These are phyloP conservation scores for Eugenia klotzschiana DNA, from an alignment of 441 rosid genomes.

Conservation along the genomic window DNA sequence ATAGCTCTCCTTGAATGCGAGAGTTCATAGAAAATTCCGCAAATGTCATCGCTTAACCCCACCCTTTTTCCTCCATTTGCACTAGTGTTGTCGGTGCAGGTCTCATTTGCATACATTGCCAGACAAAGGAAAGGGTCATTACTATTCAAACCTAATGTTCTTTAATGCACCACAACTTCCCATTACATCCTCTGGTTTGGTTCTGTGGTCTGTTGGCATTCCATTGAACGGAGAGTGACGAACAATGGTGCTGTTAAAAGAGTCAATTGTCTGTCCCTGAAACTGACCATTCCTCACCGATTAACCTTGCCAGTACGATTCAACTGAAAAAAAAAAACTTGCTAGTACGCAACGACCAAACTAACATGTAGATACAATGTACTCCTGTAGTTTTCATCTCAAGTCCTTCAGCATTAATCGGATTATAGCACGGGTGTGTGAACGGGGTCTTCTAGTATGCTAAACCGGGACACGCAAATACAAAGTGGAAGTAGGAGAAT, in stretches of 20 bases:
- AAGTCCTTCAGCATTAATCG: background rate
- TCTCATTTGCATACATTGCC: background rate
- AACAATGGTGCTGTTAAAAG: background rate
- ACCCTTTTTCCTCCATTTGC: background rate
- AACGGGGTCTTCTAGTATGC: background rate
- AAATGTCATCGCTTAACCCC: background rate
- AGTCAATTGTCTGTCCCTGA: background rate
- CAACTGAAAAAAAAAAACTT: background rate
- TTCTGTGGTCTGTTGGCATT: slow-evolving; percentile 1
- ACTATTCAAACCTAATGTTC: slow-evolving; percentile 3
- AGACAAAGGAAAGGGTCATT: background rate
- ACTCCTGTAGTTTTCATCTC: background rate
- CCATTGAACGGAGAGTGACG: background rate
- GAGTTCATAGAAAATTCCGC: background rate
- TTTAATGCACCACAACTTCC: background rate
- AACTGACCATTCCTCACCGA: background rate
- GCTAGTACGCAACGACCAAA: background rate
- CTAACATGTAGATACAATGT: background rate
- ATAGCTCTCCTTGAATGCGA: slow-evolving; percentile 5
- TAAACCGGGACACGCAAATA: background rate
- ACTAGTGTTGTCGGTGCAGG: background rate
- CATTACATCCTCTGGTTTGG: background rate
- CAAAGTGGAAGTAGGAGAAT: background rate
- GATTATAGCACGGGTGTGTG: background rate
- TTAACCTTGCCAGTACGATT: background rate